Evolutionary conservation across 2,329 filamentous ascomycete species (phyloP), one percentile per base, ranked within the genome.

Genomic region (Aplosporella prunicola): DNA sequence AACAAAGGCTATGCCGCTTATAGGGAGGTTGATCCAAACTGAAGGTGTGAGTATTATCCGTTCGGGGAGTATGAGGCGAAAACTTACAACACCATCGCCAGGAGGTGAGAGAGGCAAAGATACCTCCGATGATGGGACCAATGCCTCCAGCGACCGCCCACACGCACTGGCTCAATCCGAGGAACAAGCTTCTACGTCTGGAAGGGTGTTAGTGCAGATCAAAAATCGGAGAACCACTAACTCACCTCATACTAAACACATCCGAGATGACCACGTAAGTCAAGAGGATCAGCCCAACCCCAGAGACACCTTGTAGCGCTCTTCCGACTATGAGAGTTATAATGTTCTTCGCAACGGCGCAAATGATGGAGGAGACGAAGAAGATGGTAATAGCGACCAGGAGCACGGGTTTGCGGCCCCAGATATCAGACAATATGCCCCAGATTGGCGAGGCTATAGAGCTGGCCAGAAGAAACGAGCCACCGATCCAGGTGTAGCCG

Each of bases 401-500:
- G 2, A 76, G 48, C 20, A 74, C 69, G 2, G 63, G 59, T 43
- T 76, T 75, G 3, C 72, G 62, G 11, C 72, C 72, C 67, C 69
- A 75, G 24, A 76, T 76, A 45, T 76, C 71, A 3, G 62, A 67
- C 2, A 72, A 45, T 39, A 72, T 74, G 5, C 77, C 79, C 82
- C 82, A 87, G n/a, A 80, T 71, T 0, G 81, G 80, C 0, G 72
- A 74, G 2, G 69, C 69, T 0, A 80, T 77, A 0, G 80, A 77
- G 49, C 76, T 76, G 11, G 77, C 78, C 9, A 88, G 71, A 3
- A 86, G 64, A 55, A 82, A 88, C 0, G 82, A 75, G 18, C 72
- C 77, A 1, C 82, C 82, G 43, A 89, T 81, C 84, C 82, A 88
- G 10, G 78, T 76, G 58, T 86, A 88, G 16, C 81, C 82, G 11